Conservation (phyloP, 2,329 filamentous ascomycete species). For the Magnaporthiopsis incrustans region DNA sequence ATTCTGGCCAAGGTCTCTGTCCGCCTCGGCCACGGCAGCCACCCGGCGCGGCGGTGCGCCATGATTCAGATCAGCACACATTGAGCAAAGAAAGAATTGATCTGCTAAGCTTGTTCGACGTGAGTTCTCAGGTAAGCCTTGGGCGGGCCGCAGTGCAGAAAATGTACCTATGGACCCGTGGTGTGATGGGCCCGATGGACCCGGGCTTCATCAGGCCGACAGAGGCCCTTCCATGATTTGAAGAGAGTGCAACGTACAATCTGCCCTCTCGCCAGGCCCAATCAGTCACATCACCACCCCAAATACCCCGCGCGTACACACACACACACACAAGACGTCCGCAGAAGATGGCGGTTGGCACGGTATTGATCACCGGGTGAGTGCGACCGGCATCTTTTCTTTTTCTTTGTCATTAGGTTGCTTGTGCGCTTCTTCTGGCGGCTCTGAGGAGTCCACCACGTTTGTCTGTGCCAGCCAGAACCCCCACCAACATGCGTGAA, state of each 20-base stretch:
- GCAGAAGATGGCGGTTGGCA: slow-evolving; percentile 66
- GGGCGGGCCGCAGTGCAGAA: not conserved
- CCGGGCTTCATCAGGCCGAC: not conserved
- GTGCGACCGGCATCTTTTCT: slow-evolving; percentile 18
- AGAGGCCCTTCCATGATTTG: not conserved
- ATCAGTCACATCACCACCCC: not conserved
- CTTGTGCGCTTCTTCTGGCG: not conserved
- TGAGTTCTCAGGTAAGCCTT: not conserved
- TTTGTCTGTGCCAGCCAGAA: not conserved
- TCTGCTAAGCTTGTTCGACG: too few relatives aligned
- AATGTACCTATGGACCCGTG: not conserved
- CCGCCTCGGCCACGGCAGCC: not conserved
- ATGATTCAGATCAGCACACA: not conserved
- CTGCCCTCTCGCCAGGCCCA: not conserved
- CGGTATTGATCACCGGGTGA: slow-evolving; percentile 89
- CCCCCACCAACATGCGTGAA: not conserved
- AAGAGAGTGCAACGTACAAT: not conserved
- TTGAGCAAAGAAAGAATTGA: too few relatives aligned
- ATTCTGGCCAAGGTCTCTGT: not conserved
- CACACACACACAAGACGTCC: not conserved
- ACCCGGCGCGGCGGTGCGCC: not conserved
- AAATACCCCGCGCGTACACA: not conserved
- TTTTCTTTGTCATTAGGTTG: too few relatives aligned
- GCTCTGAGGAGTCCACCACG: not conserved
- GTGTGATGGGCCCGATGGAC: not conserved